Evolutionary conservation across 495 filamentous ascomycete species (phyloP), one percentile per base, ranked within the genome.

Genomic region (Staphylotrichum longicolle): DNA sequence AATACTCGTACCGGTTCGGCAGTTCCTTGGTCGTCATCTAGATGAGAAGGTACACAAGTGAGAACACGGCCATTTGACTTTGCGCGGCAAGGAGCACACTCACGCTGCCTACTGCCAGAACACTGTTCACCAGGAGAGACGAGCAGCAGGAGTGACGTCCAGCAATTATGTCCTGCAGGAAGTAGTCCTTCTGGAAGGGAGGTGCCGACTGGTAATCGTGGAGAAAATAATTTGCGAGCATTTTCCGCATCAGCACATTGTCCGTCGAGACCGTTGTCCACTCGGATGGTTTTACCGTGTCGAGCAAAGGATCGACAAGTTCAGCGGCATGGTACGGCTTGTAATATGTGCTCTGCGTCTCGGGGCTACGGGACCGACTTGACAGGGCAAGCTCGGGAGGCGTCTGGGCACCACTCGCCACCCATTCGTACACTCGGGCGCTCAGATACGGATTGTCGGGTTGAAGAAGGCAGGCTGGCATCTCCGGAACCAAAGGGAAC

Each of bases 261-360:
- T 74, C 69, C 11, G 49, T 51, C 2, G 57, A 63, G 3, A 74
- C 69, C 7, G 51, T 39, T 4, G 71, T 74, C 71, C 71, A 74
- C 35, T 58, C 41, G 14, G 71, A 72, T 47, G 67, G 48, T 9
- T 49, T 62, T 2, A 63, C 55, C 20, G 64, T 63, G 7, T 41
- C 46, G 32, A 72, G 60, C 42, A 42, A 54, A 4, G 68, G 62
- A 0, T 72, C 68, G 7, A 68, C 57, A 0, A 73, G 34, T 20
- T 68, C 63, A 15, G 66, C 70, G 15, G 68, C 68, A 46, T 73
- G 66, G 34, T 61, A 71, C 0, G 70, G 68, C 57, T 64, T 69
- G 14, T 66, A 63, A 33, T 71, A 48, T 8, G 46, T 20, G 33
- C 44, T 39, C 30, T 3, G 44, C 15, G 55, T 7, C 11, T 49